Conservation (phyloP, 1,284 basidiomycete genomes). For the Volvariella surrecta region DNA sequence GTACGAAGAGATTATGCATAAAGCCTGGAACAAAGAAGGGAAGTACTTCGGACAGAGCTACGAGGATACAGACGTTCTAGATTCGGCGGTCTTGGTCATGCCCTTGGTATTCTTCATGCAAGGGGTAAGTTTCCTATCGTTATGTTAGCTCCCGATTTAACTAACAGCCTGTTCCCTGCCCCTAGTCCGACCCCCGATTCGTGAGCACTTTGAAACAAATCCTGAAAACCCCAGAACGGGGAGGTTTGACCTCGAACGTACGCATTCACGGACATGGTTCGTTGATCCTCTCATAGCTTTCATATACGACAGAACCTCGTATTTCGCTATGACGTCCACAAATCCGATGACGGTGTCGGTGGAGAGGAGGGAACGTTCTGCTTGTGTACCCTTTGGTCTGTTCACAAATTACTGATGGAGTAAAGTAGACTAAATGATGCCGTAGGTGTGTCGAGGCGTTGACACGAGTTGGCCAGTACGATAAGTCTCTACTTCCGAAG, state of each 20-base stretch:
- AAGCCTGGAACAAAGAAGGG: conserved; percentile 66
- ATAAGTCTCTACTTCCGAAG: conserved; percentile 54
- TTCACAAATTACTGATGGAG: neutral
- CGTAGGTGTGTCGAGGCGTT: conserved; percentile 80
- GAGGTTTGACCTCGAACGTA: conserved; percentile 83
- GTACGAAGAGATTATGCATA: conserved; percentile 81
- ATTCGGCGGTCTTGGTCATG: conserved; percentile 77
- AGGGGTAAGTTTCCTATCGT: conserved; percentile 35
- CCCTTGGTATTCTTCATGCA: conserved; percentile 84
- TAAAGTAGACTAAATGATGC: neutral
- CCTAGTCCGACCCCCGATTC: conserved; percentile 82
- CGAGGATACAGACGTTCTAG: conserved; percentile 61
- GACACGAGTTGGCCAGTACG: conserved; percentile 75
- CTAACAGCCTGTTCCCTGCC: no score
- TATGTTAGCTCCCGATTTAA: conserved; percentile 4
- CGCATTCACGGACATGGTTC: neutral
- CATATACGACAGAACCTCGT: conserved; percentile 45
- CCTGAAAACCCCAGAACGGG: conserved; percentile 76
- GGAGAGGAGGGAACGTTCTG: conserved; percentile 88
- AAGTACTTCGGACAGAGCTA: conserved; percentile 74
- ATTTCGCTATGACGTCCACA: conserved; percentile 73
- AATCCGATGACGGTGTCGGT: conserved; percentile 85
- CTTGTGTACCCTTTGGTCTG: conserved; percentile 68
- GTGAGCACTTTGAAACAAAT: conserved; percentile 75
- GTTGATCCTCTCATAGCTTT: neutral